Conservation (phyloP, 2,329 filamentous ascomycete species). For the Pseudogymnoascus destructans region DNA sequence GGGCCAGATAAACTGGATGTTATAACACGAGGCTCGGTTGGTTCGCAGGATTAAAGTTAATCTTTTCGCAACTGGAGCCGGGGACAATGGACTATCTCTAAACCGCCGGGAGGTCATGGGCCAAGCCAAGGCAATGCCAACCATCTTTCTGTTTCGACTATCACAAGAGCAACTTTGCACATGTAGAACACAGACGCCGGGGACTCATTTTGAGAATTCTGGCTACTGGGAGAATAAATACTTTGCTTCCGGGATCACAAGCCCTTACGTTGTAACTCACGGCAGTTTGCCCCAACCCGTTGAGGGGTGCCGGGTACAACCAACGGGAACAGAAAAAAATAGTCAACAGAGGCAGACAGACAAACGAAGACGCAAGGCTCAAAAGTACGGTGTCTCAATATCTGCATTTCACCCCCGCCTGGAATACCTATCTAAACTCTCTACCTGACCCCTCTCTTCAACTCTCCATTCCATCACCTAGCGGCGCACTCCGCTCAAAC, state of each 20-base stretch:
- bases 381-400: neutral
- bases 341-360: neutral
- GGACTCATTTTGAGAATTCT: neutral
- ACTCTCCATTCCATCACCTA: neutral
- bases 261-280: neutral
- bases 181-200: neutral
- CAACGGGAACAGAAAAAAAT: neutral
- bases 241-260: neutral
- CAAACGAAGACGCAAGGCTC: neutral
- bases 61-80: neutral
- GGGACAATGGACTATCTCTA: neutral
- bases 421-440: neutral
- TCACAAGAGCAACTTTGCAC: neutral
- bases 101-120: neutral
- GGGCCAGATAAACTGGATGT: neutral
- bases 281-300: neutral
- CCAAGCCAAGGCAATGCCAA: neutral
- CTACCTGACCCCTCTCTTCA: neutral
- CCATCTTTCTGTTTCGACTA: neutral
- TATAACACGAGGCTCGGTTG: neutral
- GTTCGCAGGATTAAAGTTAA: neutral
- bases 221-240: neutral
- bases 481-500: neutral
- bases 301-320: neutral
- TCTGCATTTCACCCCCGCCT: neutral